These are phyloP conservation scores for Senecio squalidus DNA, from an alignment of 140 eudicot species.

Conservation along the genomic window DNA sequence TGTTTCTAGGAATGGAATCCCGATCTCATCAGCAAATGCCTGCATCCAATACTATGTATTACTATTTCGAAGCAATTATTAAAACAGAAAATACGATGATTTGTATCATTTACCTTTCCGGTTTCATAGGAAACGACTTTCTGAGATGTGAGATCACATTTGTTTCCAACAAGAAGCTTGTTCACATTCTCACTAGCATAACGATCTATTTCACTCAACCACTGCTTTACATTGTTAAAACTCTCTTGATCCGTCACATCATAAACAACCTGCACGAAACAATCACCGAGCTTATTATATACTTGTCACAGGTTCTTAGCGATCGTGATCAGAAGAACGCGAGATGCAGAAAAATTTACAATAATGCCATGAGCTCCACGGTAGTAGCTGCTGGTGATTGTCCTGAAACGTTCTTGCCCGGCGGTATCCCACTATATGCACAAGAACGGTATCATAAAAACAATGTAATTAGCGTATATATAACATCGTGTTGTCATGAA, in stretches of 20 bases:
- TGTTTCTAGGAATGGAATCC: conserved; percentile 93
- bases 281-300: background rate
- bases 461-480: background rate
- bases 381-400: conserved; percentile 98
- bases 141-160: conserved; percentile 81
- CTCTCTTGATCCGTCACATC: conserved; percentile 99
- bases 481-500: background rate
- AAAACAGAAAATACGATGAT: background rate
- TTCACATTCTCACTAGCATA: conserved; percentile 93
- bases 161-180: conserved; percentile 98
- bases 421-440: conserved; percentile 95
- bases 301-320: background rate
- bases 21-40: conserved; percentile 99
- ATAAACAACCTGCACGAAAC: conserved; percentile 66
- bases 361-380: conserved; percentile 99
- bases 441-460: background rate
- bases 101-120: conserved; percentile 63
- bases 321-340: background rate
- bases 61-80: too few relatives aligned
- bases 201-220: conserved; percentile 95
- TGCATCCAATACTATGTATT: conserved; percentile 16
- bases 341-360: conserved; percentile 30
- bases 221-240: conserved; percentile 92
- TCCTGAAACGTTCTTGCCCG: conserved; percentile 99
- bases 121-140: conserved; percentile 85